Percentiles rank a stretch among this genome's conserved stretches.
These are phyloP conservation scores for Eimeria sp. DNA, from an alignment of 169 alveolate species.

Conservation along the genomic window DNA sequence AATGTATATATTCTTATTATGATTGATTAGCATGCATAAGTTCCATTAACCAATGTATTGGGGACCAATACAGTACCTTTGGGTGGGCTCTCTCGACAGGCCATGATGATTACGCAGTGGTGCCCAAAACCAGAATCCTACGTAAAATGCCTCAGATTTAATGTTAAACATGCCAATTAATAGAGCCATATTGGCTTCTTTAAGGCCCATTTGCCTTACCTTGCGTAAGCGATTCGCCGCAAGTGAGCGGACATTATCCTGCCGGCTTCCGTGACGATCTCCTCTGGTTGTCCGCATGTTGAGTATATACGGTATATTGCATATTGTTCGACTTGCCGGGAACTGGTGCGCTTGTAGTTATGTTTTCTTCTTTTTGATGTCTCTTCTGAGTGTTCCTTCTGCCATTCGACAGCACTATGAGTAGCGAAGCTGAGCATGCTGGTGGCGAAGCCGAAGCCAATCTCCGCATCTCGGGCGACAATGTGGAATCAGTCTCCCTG, in stretches of 20 bases:
- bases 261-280: background rate
- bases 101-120: background rate
- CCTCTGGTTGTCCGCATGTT: background rate
- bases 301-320: background rate
- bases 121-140: background rate
- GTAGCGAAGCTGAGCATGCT: background rate
- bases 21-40: background rate
- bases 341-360: background rate
- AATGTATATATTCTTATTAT: too few species aligned
- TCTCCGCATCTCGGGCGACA: background rate
- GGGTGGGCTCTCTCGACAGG: background rate
- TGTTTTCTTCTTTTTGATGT: background rate
- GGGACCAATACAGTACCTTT: background rate
- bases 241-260: background rate
- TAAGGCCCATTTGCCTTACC: background rate
- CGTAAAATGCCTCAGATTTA: background rate
- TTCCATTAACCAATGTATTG: background rate
- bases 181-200: background rate
- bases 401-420: background rate
- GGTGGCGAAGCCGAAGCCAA: constrained; percentile 8
- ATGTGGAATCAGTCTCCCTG: background rate
- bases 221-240: background rate
- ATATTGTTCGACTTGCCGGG: background rate
- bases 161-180: background rate
- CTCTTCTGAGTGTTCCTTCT: background rate